A percentile compares a stretch with the other conserved stretches of the same genome.
These are phyloP conservation scores for Apiospora marii DNA, from an alignment of 2,329 filamentous ascomycete genomes.

Conservation along the genomic window DNA sequence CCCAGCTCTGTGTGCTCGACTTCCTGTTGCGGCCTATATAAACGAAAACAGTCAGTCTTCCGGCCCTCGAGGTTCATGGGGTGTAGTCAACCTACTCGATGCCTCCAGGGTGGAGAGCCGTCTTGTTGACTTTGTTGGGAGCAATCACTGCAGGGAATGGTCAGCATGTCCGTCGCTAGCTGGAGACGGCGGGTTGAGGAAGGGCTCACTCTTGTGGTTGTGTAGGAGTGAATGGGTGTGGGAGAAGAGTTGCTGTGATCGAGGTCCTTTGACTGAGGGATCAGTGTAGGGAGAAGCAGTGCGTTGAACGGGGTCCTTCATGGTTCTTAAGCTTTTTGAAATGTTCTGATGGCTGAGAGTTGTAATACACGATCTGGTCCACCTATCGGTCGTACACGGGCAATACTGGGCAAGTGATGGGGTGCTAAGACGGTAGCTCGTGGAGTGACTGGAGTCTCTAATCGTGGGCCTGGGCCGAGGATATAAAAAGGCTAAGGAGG, in stretches of 20 bases:
- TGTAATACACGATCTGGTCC: constrained; percentile 36
- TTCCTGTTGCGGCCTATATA: constrained; percentile 68
- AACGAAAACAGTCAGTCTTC: constrained; percentile 36
- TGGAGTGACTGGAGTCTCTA: constrained; percentile 38
- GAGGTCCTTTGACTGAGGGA: constrained; percentile 53
- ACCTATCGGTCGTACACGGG: constrained; percentile 41
- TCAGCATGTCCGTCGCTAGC: constrained; percentile 31
- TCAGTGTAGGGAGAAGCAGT: constrained; percentile 54
- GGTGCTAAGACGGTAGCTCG: constrained; percentile 37
- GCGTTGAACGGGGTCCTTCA: constrained; percentile 50
- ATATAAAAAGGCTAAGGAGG: constrained; percentile 41
- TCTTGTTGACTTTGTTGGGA: constrained; percentile 81
- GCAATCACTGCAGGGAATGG: constrained; percentile 54
- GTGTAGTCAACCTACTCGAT: constrained; percentile 73
- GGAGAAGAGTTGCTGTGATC: constrained; percentile 49
- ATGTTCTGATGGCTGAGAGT: constrained; percentile 32
- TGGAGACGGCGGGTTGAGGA: background rate
- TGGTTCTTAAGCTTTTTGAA: constrained; percentile 42
- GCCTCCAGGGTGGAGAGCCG: constrained; percentile 87
- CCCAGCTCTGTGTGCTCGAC: constrained; percentile 92
- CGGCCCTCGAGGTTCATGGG: constrained; percentile 23
- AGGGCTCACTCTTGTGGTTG: constrained; percentile 38
- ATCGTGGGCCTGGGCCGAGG: constrained; percentile 44
- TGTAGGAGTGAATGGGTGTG: constrained; percentile 42
- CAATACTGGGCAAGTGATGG: constrained; percentile 40